phyloP scores from a whole-genome alignment of 2,329 filamentous ascomycete species.

The Knufia fluminis region DNA sequence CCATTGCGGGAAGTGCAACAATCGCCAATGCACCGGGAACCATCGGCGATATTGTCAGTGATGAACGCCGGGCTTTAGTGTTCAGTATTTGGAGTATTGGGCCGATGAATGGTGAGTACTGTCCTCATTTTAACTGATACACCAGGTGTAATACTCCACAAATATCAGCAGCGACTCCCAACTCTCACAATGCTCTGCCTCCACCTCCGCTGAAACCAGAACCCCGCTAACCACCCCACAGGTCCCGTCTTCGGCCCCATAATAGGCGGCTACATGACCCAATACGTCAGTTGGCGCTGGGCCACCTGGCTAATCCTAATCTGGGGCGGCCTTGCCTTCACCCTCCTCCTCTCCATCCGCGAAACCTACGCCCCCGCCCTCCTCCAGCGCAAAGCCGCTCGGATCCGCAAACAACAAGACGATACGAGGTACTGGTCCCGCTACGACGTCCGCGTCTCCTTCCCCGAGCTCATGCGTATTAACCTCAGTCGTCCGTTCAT shows the following conservation, averaged over 20 bases:
- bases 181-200: no score
- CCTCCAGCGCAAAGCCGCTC: slow-evolving; percentile 56
- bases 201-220: no score
- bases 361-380: slow-evolving; percentile 72
- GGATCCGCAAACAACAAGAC: slow-evolving; percentile 56
- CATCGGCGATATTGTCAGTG: slow-evolving; percentile 71
- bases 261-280: slow-evolving; percentile 69
- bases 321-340: slow-evolving; percentile 52
- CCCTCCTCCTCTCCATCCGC: slow-evolving; percentile 50
- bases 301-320: slow-evolving; percentile 74
- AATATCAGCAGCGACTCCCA: no score
- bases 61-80: slow-evolving; percentile 70
- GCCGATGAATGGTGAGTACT: slow-evolving; percentile 68
- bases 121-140: no score
- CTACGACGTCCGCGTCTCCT: slow-evolving; percentile 63
- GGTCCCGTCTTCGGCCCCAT: slow-evolving; percentile 51
- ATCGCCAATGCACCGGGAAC: slow-evolving; percentile 76
- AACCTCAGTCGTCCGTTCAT: slow-evolving; percentile 71
- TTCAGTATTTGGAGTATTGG: slow-evolving; percentile 78
- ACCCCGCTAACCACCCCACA: no score
- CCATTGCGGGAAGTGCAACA: slow-evolving; percentile 67
- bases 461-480: slow-evolving; percentile 59
- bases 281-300: slow-evolving; percentile 74
- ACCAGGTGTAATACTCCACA: no score
- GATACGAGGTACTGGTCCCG: slow-evolving; percentile 69